A percentile compares a stretch with the other conserved stretches of the same genome.
Evolutionary conservation across 345 rosid genomes (phyloP).

Genomic region (Hibiscus syriacus): DNA sequence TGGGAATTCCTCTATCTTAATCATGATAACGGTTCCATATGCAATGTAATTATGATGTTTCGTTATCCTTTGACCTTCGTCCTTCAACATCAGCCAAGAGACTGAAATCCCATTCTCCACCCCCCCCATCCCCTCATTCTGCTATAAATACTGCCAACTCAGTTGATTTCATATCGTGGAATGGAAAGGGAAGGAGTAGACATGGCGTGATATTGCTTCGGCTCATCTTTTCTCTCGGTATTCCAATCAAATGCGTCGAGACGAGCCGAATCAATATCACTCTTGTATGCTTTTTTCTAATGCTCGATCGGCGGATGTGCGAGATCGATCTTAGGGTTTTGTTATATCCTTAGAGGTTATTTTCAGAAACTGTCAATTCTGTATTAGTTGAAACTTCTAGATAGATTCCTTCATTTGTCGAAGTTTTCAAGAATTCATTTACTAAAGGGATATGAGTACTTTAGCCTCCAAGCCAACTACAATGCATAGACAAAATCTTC

Average conservation of each 20-base stretch:
- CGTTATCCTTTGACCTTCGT: not conserved
- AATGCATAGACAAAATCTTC: too few relatives aligned
- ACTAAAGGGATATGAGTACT: too few relatives aligned
- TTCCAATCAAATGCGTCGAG: too few relatives aligned
- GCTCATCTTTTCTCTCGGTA: constrained; percentile 26
- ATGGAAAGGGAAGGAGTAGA: constrained; percentile 16
- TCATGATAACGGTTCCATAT: constrained; percentile 8
- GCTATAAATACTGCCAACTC: not conserved
- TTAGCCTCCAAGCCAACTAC: too few relatives aligned
- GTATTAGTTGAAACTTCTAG: too few relatives aligned
- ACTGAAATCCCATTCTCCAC: constrained; percentile 9
- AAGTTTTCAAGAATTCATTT: too few relatives aligned
- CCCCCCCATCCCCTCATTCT: not conserved
- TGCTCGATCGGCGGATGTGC: not conserved
- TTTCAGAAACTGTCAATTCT: too few relatives aligned
- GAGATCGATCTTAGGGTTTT: too few relatives aligned
- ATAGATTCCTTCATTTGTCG: too few relatives aligned
- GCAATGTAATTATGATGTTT: not conserved
- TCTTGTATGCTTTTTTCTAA: constrained; percentile 21
- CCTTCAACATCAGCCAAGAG: not conserved
- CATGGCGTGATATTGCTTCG: constrained; percentile 33
- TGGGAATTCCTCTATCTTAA: constrained; percentile 14
- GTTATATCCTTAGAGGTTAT: too few relatives aligned
- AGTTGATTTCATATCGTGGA: not conserved
- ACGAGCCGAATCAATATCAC: constrained; percentile 45